Evolutionary conservation across 768 basidiomycete genomes (phyloP), one percentile per base, ranked within the genome.

Genomic region (Tylopilus felleus): DNA sequence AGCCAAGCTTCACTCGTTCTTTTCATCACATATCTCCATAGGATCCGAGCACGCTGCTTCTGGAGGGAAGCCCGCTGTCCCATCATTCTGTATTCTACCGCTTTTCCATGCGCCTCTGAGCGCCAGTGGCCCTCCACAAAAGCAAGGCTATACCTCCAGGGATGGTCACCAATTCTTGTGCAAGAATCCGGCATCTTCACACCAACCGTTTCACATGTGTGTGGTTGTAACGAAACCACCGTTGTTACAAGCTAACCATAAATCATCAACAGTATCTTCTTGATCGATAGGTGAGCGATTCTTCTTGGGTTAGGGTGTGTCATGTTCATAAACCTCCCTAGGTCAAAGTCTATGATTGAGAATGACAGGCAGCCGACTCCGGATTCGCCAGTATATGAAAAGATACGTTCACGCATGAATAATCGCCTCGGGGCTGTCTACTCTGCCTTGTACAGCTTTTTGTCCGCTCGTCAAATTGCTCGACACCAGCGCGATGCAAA

Each of bases 341-440:
- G 83, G 52, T 84, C 83, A 1, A 59, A 65, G 2, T 85, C 80
- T 2, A 84, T 85, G 84, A 8, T 7, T 1, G 6, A 0, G 1
- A 16, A 1, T 0, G 83, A 83, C 58, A 72, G 65, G 8, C 57
- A 35, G 0, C 84, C 83, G 0, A 68, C 77, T 1, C 50, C 54
- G 0, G 65, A 63, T 31, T 73, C 79, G 0, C 74, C 78, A 4
- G 70, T 59, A 1, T 67, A 65, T 0, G 41, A 49, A 17, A 57
- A 4, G 19, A 76, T 82, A 35, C 47, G 62, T 3, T 51, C 56
- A 5, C 54, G 52, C 8, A 68, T 67, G 47, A 65, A 79, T 48
- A 78, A 85, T 60, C 69, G 84, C n/a, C 71, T 82, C 10, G 83
- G 83, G 1, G 81, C 83, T 0, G 83, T 82, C 3, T 79, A 77